These are phyloP conservation scores for Rosellinia necatrix DNA, from an alignment of 2,329 filamentous ascomycete species.

Conservation along the genomic window DNA sequence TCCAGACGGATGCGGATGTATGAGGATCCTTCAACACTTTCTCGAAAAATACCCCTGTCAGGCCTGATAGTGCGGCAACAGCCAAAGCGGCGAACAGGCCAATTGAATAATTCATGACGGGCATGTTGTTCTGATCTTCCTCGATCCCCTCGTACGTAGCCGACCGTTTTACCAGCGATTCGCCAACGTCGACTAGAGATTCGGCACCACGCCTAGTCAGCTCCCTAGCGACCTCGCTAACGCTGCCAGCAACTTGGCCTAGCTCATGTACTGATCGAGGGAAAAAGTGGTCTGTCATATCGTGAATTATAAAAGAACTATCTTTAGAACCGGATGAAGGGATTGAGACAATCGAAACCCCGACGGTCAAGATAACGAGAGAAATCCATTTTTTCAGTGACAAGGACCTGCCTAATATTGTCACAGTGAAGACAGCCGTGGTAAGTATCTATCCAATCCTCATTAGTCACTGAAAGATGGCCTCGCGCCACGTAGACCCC, in stretches of 20 bases:
- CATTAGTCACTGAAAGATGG: constrained; percentile 11
- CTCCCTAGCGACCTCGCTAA: constrained; percentile 54
- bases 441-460: constrained; percentile 68
- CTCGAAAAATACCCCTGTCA: constrained; percentile 87
- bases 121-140: constrained; percentile 58
- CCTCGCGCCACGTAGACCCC: constrained; percentile 10
- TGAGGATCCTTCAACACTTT: constrained; percentile 89
- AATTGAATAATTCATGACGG: constrained; percentile 74
- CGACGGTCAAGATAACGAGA: constrained; percentile 76
- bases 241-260: constrained; percentile 63
- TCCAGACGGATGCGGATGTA: constrained; percentile 80
- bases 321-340: constrained; percentile 63
- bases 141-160: constrained; percentile 91
- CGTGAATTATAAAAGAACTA: constrained; percentile 64
- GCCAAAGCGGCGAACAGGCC: constrained; percentile 79
- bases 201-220: constrained; percentile 54
- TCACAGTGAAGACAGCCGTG: constrained; percentile 83
- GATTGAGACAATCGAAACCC: constrained; percentile 84
- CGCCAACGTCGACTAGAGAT: constrained; percentile 42
- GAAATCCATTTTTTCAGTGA: constrained; percentile 78
- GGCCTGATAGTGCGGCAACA: constrained; percentile 78
- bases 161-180: constrained; percentile 67
- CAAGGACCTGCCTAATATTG: constrained; percentile 73
- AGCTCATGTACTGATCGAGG: constrained; percentile 80
- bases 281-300: constrained; percentile 71